Conservation (phyloP, 2,329 filamentous ascomycete genomes). For the Mollisia scopiformis region DNA sequence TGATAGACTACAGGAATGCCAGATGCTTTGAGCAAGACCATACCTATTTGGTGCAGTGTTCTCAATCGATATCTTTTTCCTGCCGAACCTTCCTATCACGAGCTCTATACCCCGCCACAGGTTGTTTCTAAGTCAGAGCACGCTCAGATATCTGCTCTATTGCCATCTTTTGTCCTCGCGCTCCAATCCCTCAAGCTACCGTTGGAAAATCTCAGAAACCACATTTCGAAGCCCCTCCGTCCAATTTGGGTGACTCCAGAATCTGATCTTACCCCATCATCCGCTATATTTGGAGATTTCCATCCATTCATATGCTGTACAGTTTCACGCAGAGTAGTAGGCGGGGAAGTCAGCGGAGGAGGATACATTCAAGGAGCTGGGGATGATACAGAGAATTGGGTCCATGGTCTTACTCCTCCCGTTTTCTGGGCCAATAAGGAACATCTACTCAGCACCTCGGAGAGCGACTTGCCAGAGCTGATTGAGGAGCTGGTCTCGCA, state of each 20-base stretch:
- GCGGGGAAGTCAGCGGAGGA: conserved; percentile 68
- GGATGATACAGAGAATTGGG: conserved; percentile 95
- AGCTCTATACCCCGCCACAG: conserved; percentile 71
- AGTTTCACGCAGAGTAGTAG: conserved; percentile 72
- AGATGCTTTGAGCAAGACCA: conserved; percentile 89
- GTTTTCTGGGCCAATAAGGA: conserved; percentile 78
- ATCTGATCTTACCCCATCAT: conserved; percentile 49
- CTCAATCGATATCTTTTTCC: conserved; percentile 82
- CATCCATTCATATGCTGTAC: conserved; percentile 84
- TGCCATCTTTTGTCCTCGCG: conserved; percentile 57
- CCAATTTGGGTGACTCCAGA: conserved; percentile 81
- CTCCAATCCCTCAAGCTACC: conserved; percentile 64
- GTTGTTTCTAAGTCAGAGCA: conserved; percentile 77
- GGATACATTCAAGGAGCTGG: conserved; percentile 93
- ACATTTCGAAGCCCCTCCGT: conserved; percentile 71
- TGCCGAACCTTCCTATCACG: conserved; percentile 45
- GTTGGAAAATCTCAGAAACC: conserved; percentile 53
- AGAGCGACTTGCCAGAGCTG: conserved; percentile 62
- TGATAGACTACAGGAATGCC: conserved; percentile 68
- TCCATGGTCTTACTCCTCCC: conserved; percentile 73
- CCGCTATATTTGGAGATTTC: conserved; percentile 57
- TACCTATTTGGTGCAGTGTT: conserved; percentile 92
- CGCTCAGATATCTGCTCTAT: conserved; percentile 66
- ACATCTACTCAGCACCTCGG: conserved; percentile 61
- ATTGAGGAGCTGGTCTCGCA: conserved; percentile 39